A percentile compares a stretch with the other conserved stretches of the same genome.
Evolutionary conservation across 1,284 basidiomycete genomes (phyloP).

Genomic region (Irpex lacteus): DNA sequence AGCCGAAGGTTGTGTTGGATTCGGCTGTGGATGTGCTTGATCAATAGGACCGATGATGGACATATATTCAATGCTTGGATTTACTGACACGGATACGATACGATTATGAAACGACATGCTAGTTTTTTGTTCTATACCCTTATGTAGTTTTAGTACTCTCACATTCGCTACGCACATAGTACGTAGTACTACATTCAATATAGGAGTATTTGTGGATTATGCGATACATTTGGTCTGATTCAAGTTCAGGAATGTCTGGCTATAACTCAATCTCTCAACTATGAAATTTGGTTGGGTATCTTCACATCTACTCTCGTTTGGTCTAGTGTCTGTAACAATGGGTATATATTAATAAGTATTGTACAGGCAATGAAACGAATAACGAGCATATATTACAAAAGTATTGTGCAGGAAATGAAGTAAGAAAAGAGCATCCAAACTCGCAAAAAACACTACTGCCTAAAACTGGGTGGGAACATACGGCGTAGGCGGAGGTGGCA

Average conservation of each 20-base stretch:
- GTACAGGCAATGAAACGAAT: too few species aligned
- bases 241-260: too few species aligned
- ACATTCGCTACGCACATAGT: background rate
- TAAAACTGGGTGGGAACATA: slow-evolving; percentile 6
- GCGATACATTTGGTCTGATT: too few species aligned
- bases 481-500: background rate
- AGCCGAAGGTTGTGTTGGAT: slow-evolving; percentile 71
- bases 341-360: too few species aligned
- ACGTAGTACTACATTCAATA: background rate
- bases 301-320: too few species aligned
- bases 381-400: background rate
- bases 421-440: background rate
- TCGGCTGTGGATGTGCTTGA: slow-evolving; percentile 52
- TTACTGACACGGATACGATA: background rate
- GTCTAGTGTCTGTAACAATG: too few species aligned
- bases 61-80: background rate
- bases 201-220: background rate
- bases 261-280: too few species aligned
- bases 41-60: background rate
- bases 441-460: too few species aligned
- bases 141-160: background rate
- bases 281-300: too few species aligned
- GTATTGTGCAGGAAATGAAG: background rate
- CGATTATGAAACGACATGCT: background rate
- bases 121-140: background rate